Base-by-base conservation (phyloP, 345 rosid species). In the Heritiera fomes region DNA sequence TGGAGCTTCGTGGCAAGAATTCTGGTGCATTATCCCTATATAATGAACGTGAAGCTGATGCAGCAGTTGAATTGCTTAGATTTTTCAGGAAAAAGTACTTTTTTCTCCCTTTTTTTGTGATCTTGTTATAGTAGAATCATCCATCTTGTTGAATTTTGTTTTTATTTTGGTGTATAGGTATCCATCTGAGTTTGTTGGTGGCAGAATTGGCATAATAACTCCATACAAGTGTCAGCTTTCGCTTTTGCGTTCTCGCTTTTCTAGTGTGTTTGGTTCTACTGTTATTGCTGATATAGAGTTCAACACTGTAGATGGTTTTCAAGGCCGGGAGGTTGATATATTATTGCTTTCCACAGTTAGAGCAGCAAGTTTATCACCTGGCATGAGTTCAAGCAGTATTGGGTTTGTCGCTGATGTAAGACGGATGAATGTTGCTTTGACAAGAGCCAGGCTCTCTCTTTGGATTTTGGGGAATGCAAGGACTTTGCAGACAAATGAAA, bases 271-370 rank as follows among this genome's bases (percentile, higher is more conserved):
- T 84, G 99, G 98, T 79, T 80, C 99, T 72, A 83, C 93, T 82
- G 87, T 84, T 69, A 79, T 82, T 23, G 90, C 93, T 75, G 89
- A 92, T 78, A 94, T 96, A 90, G 99, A 94, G 79, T 87, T 96
- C 75, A 96, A 91, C 82, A 96, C 99, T 14, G 95, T 94, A 50
- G 99, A 94, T 74, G 99, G 99, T 65, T 96, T 96, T 87, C 99
- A 96, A 83, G 98, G 97, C 62, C 86, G 97, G 63, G 99, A 96
- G 85, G 97, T 94, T 76, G 98, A 92, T 82, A 88, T 96, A 80
- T 82, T 96, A 78, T 88, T 96, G 72, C 87, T 96, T 71, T 96
- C 98, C 82, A 96, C 98, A 20, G 98, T 96, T 56, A 89, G 99
- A 85, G 99, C 98, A 63, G 81, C 91, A 49, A 17, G 55, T 71